A percentile compares a stretch with the other conserved stretches of the same genome.
Conservation (phyloP, 2,329 filamentous ascomycete genomes). For the Alternaria arbusti region DNA sequence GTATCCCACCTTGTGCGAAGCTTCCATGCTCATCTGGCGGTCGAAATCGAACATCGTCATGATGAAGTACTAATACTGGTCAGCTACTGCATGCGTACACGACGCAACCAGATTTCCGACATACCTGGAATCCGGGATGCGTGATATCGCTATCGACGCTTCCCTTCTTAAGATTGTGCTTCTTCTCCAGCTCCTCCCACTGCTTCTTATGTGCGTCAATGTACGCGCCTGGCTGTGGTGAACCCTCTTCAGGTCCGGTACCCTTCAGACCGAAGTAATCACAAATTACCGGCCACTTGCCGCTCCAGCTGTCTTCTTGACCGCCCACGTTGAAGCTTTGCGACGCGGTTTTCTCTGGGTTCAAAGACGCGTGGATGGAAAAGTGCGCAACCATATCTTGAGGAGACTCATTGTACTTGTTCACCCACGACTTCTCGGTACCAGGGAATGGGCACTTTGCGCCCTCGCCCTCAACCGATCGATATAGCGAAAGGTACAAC, state of each 20-base stretch:
- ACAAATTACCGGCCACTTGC: constrained; percentile 56
- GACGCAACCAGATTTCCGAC: neutral
- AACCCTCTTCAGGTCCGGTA: constrained; percentile 36
- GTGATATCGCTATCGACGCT: constrained; percentile 55
- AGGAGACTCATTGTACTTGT: constrained; percentile 50
- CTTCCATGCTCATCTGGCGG: constrained; percentile 54
- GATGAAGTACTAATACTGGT: constrained; percentile 34
- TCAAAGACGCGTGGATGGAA: constrained; percentile 51
- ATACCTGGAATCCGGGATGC: constrained; percentile 40
- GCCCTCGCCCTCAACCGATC: constrained; percentile 48
- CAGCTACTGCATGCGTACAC: neutral
- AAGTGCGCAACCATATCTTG: constrained; percentile 53
- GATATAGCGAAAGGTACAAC: constrained; percentile 48
- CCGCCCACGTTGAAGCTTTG: constrained; percentile 55
- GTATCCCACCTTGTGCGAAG: constrained; percentile 49
- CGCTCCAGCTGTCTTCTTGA: constrained; percentile 49
- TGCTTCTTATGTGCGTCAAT: constrained; percentile 35
- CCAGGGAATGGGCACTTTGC: constrained; percentile 51
- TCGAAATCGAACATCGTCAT: constrained; percentile 56
- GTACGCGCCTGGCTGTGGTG: constrained; percentile 39
- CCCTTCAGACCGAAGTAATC: constrained; percentile 56
- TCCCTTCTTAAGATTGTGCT: constrained; percentile 41
- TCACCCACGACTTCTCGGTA: constrained; percentile 45
- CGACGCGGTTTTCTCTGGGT: constrained; percentile 48
- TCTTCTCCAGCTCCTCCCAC: constrained; percentile 39